Evolutionary conservation across 1,139 yeast genomes (phyloP), one percentile per base, ranked within the genome.

Genomic region (Candida sojae): DNA sequence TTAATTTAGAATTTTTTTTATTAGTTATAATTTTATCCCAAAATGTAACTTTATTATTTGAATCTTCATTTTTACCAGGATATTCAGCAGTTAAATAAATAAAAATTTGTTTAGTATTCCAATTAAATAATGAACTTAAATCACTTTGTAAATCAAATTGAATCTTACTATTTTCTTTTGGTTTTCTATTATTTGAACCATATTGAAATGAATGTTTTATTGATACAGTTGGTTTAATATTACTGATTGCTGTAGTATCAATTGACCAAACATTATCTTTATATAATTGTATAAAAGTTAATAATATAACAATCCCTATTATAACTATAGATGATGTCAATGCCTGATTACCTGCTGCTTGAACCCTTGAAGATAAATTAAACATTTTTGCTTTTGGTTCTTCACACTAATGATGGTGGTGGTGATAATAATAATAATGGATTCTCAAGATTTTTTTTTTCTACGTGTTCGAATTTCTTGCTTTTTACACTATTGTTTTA

Each of bases 21-120:
- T 67, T 59, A 2, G 79, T 72, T 54, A 93, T 80, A 55, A 93
- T 92, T 59, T 80, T 80, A 68, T 93, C 98, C 99, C 99, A 93
- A 61, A 88, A 83, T 0, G 95, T 88, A 35, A 92, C 88, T 52
- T 83, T 83, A 69, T 86, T 89, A 23, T 68, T 64, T 2, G 82
- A 71, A 2, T 69, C 76, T 2, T 63, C 66, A 37, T 70, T 70
- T 56, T 76, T 77, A 2, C 93, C 93, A 10, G 86, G 84, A 61
- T 92, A 91, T 60, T 90, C 95, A 1, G 96, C 97, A 1, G 96
- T 88, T 53, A 93, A 74, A 60, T 92, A 93, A 5, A 87, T 88
- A 63, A 93, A 92, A 21, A 93, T 83, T 66, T 93, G 99, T 62
- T 93, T 93, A 10, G 99, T 93, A 68, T 93, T 93, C 97, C 98